These are phyloP conservation scores for Globisporangium heterothallicum DNA, from an alignment of 352 stramenopile genomes.

Conservation along the genomic window DNA sequence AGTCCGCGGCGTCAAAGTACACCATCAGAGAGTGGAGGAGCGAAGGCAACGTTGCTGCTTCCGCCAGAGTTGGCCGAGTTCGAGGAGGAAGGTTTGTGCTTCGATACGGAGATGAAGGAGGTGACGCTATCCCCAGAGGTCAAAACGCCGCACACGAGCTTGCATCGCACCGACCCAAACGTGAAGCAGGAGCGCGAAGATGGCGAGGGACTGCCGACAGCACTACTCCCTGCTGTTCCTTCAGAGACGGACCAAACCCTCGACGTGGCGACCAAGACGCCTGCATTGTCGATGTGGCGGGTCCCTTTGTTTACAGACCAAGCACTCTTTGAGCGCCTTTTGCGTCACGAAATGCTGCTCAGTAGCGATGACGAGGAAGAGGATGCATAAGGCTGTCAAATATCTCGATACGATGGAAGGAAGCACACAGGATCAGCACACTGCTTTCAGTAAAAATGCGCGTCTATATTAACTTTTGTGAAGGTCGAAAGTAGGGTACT, in stretches of 20 bases:
- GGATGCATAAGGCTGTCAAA: not conserved
- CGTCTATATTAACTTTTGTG: not conserved
- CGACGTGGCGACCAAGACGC: no score
- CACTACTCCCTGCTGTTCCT: no score
- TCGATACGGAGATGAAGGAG: not conserved
- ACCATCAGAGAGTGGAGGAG: not conserved
- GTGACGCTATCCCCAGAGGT: not conserved
- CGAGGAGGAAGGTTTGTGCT: constrained; percentile 43
- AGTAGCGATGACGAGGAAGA: constrained; percentile 25
- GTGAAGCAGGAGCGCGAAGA: no score
- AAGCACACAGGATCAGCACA: not conserved
- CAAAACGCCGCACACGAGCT: not conserved
- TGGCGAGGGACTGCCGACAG: no score
- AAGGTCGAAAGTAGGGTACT: not conserved
- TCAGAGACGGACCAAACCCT: not conserved
- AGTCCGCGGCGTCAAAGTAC: not conserved
- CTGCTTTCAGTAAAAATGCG: not conserved
- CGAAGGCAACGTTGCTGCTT: constrained; percentile 18
- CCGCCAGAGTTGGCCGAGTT: constrained; percentile 51
- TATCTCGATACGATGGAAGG: not conserved
- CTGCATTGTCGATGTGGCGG: no score
- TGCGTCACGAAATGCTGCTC: constrained; percentile 22
- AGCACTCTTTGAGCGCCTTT: constrained; percentile 11
- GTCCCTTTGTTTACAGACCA: constrained; percentile 16
- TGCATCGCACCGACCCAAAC: not conserved